Conservation (phyloP, 176 grass and related monocot genomes). For the Lolium perenne region DNA sequence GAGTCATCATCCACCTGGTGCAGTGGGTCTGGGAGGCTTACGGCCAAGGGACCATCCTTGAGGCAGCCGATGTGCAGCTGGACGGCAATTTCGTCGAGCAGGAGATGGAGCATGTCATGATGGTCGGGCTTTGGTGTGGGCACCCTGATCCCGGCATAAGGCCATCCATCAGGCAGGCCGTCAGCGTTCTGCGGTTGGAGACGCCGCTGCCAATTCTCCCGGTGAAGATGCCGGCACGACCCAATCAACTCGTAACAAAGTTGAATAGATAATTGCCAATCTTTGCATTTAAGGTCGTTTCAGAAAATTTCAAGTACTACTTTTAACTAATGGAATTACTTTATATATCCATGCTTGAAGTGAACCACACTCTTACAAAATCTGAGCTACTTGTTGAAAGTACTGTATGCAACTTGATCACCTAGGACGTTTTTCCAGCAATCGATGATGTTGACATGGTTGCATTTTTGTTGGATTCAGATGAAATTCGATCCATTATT, state of each 20-base stretch:
- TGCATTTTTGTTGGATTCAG: not conserved
- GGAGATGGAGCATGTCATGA: constrained; percentile 25
- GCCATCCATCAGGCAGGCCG: constrained; percentile 17
- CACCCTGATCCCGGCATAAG: not conserved
- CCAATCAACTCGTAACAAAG: no score
- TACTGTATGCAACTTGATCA: no score
- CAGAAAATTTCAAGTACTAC: no score
- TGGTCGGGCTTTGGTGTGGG: not conserved
- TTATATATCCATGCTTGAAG: not conserved
- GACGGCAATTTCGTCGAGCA: not conserved
- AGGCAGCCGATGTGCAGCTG: constrained; percentile 23
- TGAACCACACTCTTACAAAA: no score
- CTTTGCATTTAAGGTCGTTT: no score
- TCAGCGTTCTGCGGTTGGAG: constrained; percentile 33
- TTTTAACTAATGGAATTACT: no score
- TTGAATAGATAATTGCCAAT: no score
- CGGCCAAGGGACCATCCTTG: not conserved
- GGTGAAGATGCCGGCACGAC: not conserved
- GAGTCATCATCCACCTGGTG: not conserved
- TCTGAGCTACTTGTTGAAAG: no score
- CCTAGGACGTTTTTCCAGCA: not conserved
- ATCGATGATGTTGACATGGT: not conserved
- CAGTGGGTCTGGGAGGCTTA: constrained; percentile 25
- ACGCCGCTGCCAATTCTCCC: not conserved
- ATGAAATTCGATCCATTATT: no score